These are phyloP conservation scores for Cymodocea nodosa DNA, from an alignment of 116 monocot genomes.

Conservation along the genomic window DNA sequence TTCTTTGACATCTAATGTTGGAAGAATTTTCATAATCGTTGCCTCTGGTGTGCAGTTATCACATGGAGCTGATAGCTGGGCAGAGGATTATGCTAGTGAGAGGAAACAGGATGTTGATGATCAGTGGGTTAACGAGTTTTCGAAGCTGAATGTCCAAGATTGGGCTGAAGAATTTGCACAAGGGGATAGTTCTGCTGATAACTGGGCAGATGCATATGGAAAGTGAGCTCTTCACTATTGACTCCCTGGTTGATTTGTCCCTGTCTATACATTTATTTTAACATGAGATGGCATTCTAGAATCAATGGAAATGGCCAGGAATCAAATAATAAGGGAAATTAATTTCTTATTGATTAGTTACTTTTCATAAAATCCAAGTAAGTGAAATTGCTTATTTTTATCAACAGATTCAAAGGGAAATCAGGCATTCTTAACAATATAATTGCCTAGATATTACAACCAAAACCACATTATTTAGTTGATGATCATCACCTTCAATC, in stretches of 20 bases:
- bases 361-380: no score
- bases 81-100: slow-evolving; percentile 52
- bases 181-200: slow-evolving; percentile 48
- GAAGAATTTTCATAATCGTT: background rate
- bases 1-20: background rate
- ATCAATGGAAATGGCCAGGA: no score
- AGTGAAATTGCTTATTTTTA: no score
- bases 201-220: slow-evolving; percentile 81
- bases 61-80: slow-evolving; percentile 67
- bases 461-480: no score
- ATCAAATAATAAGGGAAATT: no score
- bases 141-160: slow-evolving; percentile 69
- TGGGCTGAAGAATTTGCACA: slow-evolving; percentile 96
- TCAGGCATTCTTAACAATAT: no score
- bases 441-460: no score
- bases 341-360: no score
- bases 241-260: no score
- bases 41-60: slow-evolving; percentile 31
- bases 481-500: no score
- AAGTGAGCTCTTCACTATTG: slow-evolving; percentile 22
- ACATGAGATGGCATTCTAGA: no score
- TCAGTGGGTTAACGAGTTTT: slow-evolving; percentile 83
- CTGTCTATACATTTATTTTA: background rate
- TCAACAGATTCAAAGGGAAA: no score
- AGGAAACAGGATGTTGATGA: slow-evolving; percentile 36